Evolutionary conservation across 2,329 filamentous ascomycete genomes (phyloP), one percentile per base, ranked within the genome.

Genomic region (Colletotrichum melonis): DNA sequence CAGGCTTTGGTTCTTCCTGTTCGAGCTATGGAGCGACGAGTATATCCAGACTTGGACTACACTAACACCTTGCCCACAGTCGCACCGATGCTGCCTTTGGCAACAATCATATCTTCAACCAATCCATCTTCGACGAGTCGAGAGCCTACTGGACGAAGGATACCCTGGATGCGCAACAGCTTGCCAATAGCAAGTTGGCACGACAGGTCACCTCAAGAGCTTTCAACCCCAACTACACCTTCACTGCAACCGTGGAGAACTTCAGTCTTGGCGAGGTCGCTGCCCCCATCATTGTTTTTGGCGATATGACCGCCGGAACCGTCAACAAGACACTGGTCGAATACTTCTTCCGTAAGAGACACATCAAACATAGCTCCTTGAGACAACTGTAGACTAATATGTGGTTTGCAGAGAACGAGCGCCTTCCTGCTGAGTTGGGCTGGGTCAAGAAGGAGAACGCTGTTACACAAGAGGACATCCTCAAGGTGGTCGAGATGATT

Each of bases 101-200:
- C 26, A 85, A 86, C 78, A 86, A 86, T 75, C 83, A 87, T 75
- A 69, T 84, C 68, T 90, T 90, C 81, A 88, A 90, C 78, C 80
- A 85, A 65, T 84, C 82, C 2, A 78, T 89, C 74, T 90, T 89
- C 77, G 83, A 86, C 64, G 78, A 84, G 68, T 84, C 84, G 0
- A 80, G 76, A 52, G 70, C 76, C 5, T 89, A 85, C 79, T 90
- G 87, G 86, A 86, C 83, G 0, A 80, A 69, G 0, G 77, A 82
- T 3, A 78, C 81, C 22, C 76, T 90, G 35, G 79, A 82, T 26
- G 78, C 84, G 1, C 69, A 83, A 3, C 83, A 84, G 78, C 77
- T 86, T 3, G 87, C 87, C 69, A 85, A 86, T 71, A 82, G 82
- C 75, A 86, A 87, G 69, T 63, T 87, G 0, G 83, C 81, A 1